These are phyloP conservation scores for Aspergillus proliferans DNA, from an alignment of 2,329 filamentous ascomycete genomes.

Conservation along the genomic window DNA sequence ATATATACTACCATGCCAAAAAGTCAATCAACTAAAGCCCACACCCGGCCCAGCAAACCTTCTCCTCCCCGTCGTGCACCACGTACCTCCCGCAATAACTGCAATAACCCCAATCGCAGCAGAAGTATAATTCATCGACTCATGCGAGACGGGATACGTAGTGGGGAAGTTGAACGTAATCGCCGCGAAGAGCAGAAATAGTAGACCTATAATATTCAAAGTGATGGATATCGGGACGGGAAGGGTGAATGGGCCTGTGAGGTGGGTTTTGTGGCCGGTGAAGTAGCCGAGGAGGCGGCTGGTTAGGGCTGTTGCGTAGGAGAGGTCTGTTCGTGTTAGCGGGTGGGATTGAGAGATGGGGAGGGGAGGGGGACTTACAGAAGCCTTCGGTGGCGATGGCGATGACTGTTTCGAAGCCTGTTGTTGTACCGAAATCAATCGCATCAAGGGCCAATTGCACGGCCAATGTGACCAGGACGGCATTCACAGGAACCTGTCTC, in stretches of 20 bases:
- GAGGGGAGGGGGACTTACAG: slow-evolving; percentile 30
- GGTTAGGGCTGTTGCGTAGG: slow-evolving; percentile 51
- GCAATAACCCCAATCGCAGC: slow-evolving; percentile 52
- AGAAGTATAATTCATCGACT: slow-evolving; percentile 55
- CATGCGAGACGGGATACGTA: slow-evolving; percentile 44
- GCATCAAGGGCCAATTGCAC: slow-evolving; percentile 50
- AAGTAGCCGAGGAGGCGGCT: slow-evolving; percentile 46
- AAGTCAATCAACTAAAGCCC: slow-evolving; percentile 2
- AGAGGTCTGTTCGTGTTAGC: slow-evolving; percentile 39
- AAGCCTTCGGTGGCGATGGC: slow-evolving; percentile 54
- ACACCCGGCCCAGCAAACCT: slow-evolving; percentile 45
- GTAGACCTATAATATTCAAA: slow-evolving; percentile 46
- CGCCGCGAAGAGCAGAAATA: slow-evolving; percentile 49
- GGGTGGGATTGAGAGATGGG: background rate
- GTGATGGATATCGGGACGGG: slow-evolving; percentile 39
- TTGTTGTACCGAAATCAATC: slow-evolving; percentile 51
- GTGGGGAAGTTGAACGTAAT: slow-evolving; percentile 54
- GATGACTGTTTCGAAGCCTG: slow-evolving; percentile 52
- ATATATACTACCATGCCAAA: too few relatives aligned
- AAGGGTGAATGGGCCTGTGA: slow-evolving; percentile 36
- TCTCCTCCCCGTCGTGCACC: slow-evolving; percentile 47
- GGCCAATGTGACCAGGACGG: slow-evolving; percentile 41
- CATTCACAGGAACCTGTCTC: slow-evolving; percentile 45
- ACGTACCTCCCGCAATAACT: slow-evolving; percentile 46
- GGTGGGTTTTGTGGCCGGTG: slow-evolving; percentile 31